Base-by-base conservation (phyloP, 192 early-diverging fungal genomes). In the Linnemannia exigua region DNA sequence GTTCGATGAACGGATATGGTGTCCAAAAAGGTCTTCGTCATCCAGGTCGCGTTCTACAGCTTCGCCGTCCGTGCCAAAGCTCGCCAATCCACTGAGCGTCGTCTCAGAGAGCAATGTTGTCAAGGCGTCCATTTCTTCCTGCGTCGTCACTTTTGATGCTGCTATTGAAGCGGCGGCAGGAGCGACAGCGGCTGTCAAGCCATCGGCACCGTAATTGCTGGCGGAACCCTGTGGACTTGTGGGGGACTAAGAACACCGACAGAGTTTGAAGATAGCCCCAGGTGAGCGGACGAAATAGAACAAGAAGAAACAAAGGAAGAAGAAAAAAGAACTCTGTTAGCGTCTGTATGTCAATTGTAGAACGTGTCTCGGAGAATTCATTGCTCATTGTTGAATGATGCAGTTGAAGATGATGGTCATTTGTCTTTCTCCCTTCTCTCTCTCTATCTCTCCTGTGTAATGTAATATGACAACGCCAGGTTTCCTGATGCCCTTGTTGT, bases 11-110 rank as follows among this genome's bases (percentile, higher is more conserved):
- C 75, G 54, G 33, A 67, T 68, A 17, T 67, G 75, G 11, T 58
- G 74, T 3, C 75, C 75, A 44, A 58, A 76, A 28, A 76, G 58
- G 47, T 76, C 75, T n/a, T 76, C 75, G n/a, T 76, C 75, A 38
- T 76, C 75, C 6, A 63, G 20, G 5, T 44, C 63, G 5, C 38
- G 25, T 6, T 37, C 41, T 3, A 66, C 47, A 25, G 63, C 75
- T 11, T 41, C 70, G 25, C 38, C 70, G 25, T 46, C 44, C 14
- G 70, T 38, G 70, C 70, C 70, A 71, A 46, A 71, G 44, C 44
- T 28, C 5, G 70, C 37, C 25, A 20, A 33, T 67, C 46, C 66
- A 63, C 75, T 76, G 11, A 76, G 58, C 7, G 75, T 76, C 19
- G 75, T 76, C 41, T 76, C 75, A 0, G 58, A 37, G 8, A 76